Base-by-base conservation (phyloP, 352 stramenopile species). In the Globisporangium cystogenes region DNA sequence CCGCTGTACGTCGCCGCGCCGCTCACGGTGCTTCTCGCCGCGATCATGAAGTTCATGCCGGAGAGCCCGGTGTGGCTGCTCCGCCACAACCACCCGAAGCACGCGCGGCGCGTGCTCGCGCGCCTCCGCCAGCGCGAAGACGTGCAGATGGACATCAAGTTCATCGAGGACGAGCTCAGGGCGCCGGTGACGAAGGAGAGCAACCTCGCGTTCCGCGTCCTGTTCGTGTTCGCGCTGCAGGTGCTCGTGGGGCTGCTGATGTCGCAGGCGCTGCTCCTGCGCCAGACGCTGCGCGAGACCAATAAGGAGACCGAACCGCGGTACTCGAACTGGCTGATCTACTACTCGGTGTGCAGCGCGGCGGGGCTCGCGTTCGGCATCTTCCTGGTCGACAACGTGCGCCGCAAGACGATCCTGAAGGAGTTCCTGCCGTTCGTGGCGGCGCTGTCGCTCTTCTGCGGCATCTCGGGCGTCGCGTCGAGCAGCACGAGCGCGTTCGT, bases 351-450 rank as follows among this genome's bases (percentile, higher is more conserved):
- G 26, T 82, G 68, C 51, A 71, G 37, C 1, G 65, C 70, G 6
- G 57, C 72, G 3, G 84, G 84, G 29, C 66, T 86, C 11, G 67
- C 64, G 35, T 89, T 93, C 39, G 82, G 82, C 39, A 83, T 84
- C 53, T 88, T 92, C 49, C 67, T 89, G 35, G 73, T 93, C 45
- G 84, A 92, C 59, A 89, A 85, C 37, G 80, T 95, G 49, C 76
- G 82, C n/a, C 79, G 84, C 48, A 93, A 95, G 65, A 95, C 84
- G 18, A 87, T 95, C n/a, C 55, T 95, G 42, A 95, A 95, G 59
- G 84, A 95, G 53, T 89, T 93, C 29, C 49, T 93, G 53, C 82
- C 82, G 29, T 88, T 91, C 47, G 65, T 90, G 23, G 60, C 75
- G 24, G 53, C 87, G 20, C 50, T 90, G 51, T 79, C 69, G 7